Percentiles rank a stretch among this genome's conserved stretches.
phyloP scores from a whole-genome alignment of 495 filamentous ascomycete genomes.

The Xylaria venustula region DNA sequence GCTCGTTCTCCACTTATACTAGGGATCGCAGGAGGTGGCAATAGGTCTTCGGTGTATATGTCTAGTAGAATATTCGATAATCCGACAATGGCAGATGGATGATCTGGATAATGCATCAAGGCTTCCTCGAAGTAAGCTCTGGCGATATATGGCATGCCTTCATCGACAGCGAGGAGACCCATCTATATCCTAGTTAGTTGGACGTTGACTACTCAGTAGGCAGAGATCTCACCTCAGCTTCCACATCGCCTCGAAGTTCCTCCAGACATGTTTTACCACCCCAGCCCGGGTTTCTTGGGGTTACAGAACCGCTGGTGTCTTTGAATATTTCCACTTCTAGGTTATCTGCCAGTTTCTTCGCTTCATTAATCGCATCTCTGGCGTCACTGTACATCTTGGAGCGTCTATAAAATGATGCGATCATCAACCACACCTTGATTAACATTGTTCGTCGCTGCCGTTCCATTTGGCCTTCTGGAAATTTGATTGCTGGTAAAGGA shows the following conservation, averaged over 20 bases:
- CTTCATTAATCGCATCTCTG: slow-evolving; percentile 75
- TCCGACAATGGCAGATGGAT: slow-evolving; percentile 76
- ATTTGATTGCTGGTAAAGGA: slow-evolving; percentile 47
- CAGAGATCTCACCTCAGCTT: slow-evolving; percentile 59
- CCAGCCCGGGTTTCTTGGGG: slow-evolving; percentile 64
- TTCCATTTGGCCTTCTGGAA: slow-evolving; percentile 48
- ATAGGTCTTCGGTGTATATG: slow-evolving; percentile 67
- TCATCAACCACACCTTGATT: slow-evolving; percentile 84
- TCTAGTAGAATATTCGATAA: slow-evolving; percentile 83
- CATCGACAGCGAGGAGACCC: slow-evolving; percentile 64
- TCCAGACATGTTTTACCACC: slow-evolving; percentile 72
- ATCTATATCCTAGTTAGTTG: slow-evolving; percentile 43
- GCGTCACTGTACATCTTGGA: slow-evolving; percentile 77
- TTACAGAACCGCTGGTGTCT: slow-evolving; percentile 45
- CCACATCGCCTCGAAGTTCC: slow-evolving; percentile 78
- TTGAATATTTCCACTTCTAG: slow-evolving; percentile 55
- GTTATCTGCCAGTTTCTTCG: slow-evolving; percentile 61
- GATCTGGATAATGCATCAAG: slow-evolving; percentile 68
- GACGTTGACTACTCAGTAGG: neutral
- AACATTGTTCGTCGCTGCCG: slow-evolving; percentile 62
- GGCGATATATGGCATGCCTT: slow-evolving; percentile 63
- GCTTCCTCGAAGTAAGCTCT: slow-evolving; percentile 76
- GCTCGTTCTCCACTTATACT: slow-evolving; percentile 30
- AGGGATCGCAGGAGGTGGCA: slow-evolving; percentile 44
- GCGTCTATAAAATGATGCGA: slow-evolving; percentile 81